phyloP scores from a whole-genome alignment of 768 basidiomycete genomes.

The Kwoniella sp. region DNA sequence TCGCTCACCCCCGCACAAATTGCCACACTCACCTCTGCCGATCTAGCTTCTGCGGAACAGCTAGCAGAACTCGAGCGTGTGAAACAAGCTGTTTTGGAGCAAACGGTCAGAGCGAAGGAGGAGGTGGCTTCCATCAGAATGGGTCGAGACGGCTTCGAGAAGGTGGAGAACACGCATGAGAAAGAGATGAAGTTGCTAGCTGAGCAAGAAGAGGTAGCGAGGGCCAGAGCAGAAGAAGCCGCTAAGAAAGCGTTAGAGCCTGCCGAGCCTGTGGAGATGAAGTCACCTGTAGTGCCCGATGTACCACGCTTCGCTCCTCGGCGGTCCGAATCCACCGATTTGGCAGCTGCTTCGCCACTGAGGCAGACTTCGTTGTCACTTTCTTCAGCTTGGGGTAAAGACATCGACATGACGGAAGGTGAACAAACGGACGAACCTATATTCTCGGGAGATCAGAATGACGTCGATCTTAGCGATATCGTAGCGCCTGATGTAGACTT shows the following conservation, averaged over 20 bases:
- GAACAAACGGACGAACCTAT: conserved; percentile 1
- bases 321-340: conserved; percentile 19
- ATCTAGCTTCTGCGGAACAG: conserved; percentile 46
- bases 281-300: conserved; percentile 13
- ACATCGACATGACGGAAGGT: not conserved
- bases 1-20: conserved; percentile 32
- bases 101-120: conserved; percentile 37
- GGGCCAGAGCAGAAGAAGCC: conserved; percentile 16
- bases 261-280: conserved; percentile 1
- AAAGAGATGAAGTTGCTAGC: conserved; percentile 30
- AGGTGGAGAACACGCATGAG: conserved; percentile 32
- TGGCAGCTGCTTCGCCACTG: conserved; percentile 5
- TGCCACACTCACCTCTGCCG: conserved; percentile 42
- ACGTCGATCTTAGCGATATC: conserved; percentile 47
- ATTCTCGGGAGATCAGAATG: conserved; percentile 25
- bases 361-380: conserved; percentile 25
- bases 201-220: conserved; percentile 23
- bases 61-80: conserved; percentile 42
- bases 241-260: conserved; percentile 7
- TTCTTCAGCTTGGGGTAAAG: conserved; percentile 40
- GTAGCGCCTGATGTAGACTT: conserved; percentile 14
- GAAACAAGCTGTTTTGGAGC: conserved; percentile 31
- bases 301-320: conserved; percentile 8
- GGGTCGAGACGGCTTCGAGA: conserved; percentile 47
- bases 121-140: conserved; percentile 31